phyloP scores from a whole-genome alignment of 352 stramenopile species.

The Aphanomyces cochlioides region DNA sequence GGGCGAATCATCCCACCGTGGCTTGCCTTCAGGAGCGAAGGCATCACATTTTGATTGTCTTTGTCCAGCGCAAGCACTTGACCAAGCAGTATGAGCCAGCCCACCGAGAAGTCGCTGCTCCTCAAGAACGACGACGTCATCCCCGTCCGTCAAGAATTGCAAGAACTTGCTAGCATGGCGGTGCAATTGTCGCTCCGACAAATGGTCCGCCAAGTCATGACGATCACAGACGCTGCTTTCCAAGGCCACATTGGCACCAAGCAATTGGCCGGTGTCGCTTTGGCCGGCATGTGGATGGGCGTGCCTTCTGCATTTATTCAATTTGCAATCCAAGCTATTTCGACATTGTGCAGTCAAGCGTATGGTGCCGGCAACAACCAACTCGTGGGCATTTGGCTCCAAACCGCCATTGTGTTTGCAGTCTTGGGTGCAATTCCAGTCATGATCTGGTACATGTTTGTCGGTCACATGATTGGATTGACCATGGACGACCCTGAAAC shows the following conservation, averaged over 20 bases:
- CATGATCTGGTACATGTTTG: slow-evolving; percentile 49
- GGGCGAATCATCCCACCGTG: too few species aligned
- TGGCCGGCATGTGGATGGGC: slow-evolving; percentile 48
- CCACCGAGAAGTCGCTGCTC: too few species aligned
- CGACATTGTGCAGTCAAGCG: slow-evolving; percentile 49
- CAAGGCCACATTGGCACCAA: slow-evolving; percentile 48
- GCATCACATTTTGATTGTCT: too few species aligned
- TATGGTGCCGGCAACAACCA: slow-evolving; percentile 52
- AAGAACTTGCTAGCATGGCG: slow-evolving; percentile 43
- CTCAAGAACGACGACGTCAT: neutral
- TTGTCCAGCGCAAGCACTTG: too few species aligned
- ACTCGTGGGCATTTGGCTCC: slow-evolving; percentile 51
- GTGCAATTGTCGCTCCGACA: slow-evolving; percentile 43
- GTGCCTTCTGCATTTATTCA: slow-evolving; percentile 48
- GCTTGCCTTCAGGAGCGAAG: too few species aligned
- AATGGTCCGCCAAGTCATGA: slow-evolving; percentile 49
- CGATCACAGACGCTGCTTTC: slow-evolving; percentile 46
- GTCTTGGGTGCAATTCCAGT: slow-evolving; percentile 40
- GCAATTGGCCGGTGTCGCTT: slow-evolving; percentile 42
- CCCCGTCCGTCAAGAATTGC: slow-evolving; percentile 34
- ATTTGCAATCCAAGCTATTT: slow-evolving; percentile 51
- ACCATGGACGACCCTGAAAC: slow-evolving; percentile 46
- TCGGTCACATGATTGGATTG: slow-evolving; percentile 42
- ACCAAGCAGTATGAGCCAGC: too few species aligned
- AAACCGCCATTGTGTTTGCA: slow-evolving; percentile 43